Evolutionary conservation across 1,284 basidiomycete genomes (phyloP).

Genomic region (Malassezia slooffiae): DNA sequence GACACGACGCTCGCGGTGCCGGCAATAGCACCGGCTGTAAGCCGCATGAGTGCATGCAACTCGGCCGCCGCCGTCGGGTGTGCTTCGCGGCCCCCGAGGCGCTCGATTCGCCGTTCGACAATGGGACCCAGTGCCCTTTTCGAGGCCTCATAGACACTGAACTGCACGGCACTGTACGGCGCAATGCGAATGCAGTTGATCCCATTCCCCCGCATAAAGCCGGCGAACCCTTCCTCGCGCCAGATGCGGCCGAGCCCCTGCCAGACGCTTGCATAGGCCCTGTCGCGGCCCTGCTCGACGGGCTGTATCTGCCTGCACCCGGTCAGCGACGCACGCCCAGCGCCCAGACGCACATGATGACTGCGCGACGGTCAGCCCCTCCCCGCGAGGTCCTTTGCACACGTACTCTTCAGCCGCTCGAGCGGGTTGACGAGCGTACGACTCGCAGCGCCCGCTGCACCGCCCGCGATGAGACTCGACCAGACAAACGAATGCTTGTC

Average conservation of each 20-base stretch:
- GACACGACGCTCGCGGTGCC: constrained; percentile 81
- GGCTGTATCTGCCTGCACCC: constrained; percentile 37
- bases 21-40: constrained; percentile 73
- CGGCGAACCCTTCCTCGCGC: constrained; percentile 78
- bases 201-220: constrained; percentile 73
- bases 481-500: too few species aligned
- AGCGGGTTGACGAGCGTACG: constrained; percentile 83
- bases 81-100: neutral
- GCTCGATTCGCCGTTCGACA: neutral
- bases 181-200: constrained; percentile 85
- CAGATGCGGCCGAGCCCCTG: constrained; percentile 56
- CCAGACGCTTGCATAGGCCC: constrained; percentile 39
- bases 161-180: constrained; percentile 70
- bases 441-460: constrained; percentile 55
- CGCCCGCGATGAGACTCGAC: constrained; percentile 58
- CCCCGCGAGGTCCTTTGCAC: neutral
- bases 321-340: neutral
- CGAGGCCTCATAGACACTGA: constrained; percentile 75
- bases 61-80: neutral
- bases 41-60: constrained; percentile 49
- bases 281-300: constrained; percentile 12
- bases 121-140: constrained; percentile 55
- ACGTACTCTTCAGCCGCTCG: constrained; percentile 67
- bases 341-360: constrained; percentile 68
- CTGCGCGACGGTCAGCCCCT: too few species aligned